Conservation (phyloP, 805 yeast genomes). For the Ogataea haglerorum region DNA sequence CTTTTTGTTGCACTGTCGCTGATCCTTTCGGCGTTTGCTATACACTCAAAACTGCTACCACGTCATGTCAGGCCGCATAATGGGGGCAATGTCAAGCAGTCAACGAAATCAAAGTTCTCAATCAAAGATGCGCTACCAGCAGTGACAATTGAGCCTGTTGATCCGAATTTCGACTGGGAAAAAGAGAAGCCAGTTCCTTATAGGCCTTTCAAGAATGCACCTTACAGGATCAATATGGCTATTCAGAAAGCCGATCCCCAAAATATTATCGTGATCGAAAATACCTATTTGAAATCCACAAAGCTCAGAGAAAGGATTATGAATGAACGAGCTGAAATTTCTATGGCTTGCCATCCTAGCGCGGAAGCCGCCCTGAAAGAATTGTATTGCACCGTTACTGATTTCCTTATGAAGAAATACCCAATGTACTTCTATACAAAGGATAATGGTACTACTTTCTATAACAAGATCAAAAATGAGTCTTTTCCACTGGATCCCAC, state of each 20-base stretch:
- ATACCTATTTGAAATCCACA: constrained; percentile 49
- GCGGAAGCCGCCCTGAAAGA: constrained; percentile 43
- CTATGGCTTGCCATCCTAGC: constrained; percentile 33
- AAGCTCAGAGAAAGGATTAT: constrained; percentile 36
- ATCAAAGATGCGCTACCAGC: constrained; percentile 4
- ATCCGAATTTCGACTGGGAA: constrained; percentile 42
- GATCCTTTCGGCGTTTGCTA: constrained; percentile 6
- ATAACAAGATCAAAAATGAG: constrained; percentile 42
- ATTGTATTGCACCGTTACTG: constrained; percentile 37
- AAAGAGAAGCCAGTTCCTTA: constrained; percentile 40
- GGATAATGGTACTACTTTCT: constrained; percentile 22
- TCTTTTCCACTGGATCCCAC: constrained; percentile 33
- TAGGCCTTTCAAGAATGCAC: constrained; percentile 46
- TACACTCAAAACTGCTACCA: constrained; percentile 5
- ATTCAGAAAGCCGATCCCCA: constrained; percentile 44
- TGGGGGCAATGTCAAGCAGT: background rate
- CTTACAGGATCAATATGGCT: constrained; percentile 63
- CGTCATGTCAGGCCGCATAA: background rate
- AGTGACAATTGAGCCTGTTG: constrained; percentile 32
- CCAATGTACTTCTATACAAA: constrained; percentile 46
- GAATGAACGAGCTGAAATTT: constrained; percentile 31
- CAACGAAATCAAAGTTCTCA: background rate
- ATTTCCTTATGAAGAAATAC: constrained; percentile 44
- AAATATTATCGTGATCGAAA: constrained; percentile 61
- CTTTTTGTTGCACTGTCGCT: constrained; percentile 8